phyloP scores from a whole-genome alignment of 2,329 filamentous ascomycete genomes.

The Botrytis galanthina region DNA sequence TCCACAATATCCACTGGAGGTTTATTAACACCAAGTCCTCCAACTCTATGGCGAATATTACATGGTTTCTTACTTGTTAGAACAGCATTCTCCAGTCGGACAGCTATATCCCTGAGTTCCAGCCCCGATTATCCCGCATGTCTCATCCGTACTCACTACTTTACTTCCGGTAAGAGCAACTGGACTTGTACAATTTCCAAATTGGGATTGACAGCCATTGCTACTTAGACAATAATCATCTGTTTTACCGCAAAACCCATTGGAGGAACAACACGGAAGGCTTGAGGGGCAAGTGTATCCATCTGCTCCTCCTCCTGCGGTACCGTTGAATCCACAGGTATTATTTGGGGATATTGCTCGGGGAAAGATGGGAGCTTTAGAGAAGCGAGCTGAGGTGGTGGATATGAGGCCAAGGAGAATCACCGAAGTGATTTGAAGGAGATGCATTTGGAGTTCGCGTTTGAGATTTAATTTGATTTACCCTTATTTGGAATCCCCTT shows the following conservation, averaged over 20 bases:
- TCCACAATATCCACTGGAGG: slow-evolving; percentile 12
- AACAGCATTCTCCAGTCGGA: slow-evolving; percentile 33
- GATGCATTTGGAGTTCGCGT: not conserved
- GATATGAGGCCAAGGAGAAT: slow-evolving; percentile 9
- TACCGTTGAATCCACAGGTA: slow-evolving; percentile 24
- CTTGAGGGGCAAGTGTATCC: slow-evolving; percentile 31
- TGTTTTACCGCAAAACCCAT: slow-evolving; percentile 26
- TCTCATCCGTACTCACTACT: slow-evolving; percentile 22
- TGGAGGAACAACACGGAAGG: slow-evolving; percentile 36
- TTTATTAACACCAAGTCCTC: not conserved
- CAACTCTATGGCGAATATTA: not conserved
- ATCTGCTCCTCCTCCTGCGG: slow-evolving; percentile 13
- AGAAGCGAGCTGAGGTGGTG: not conserved
- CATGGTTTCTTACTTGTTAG: slow-evolving; percentile 1
- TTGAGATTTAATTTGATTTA: not conserved
- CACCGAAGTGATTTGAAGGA: not conserved
- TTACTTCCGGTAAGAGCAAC: not conserved
- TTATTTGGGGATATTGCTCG: slow-evolving; percentile 23
- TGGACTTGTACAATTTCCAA: slow-evolving; percentile 19
- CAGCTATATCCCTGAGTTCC: slow-evolving; percentile 26
- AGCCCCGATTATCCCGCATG: slow-evolving; percentile 23
- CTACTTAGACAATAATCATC: slow-evolving; percentile 17
- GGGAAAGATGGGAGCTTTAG: not conserved
- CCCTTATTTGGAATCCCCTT: not conserved
- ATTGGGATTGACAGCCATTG: slow-evolving; percentile 28